Evolutionary conservation across 345 rosid genomes (phyloP).

Genomic region (Populus simonii): DNA sequence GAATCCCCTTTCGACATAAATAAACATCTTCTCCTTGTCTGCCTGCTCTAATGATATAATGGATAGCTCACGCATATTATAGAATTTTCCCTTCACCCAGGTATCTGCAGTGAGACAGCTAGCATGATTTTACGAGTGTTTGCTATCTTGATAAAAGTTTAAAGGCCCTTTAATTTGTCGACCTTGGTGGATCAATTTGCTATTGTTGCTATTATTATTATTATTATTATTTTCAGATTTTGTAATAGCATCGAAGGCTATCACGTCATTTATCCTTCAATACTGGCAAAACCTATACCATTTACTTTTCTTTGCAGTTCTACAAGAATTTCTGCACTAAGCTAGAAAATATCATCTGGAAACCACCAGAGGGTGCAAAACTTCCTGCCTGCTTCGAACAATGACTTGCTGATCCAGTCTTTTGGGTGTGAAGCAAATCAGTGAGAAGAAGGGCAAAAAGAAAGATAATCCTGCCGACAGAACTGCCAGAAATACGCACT

Average conservation of each 20-base stretch:
- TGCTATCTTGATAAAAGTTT: background rate
- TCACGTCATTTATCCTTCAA: background rate
- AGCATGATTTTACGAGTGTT: background rate
- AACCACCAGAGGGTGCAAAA: conserved; percentile 45
- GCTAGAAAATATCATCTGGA: conserved; percentile 77
- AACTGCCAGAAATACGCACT: background rate
- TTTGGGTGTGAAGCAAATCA: conserved; percentile 31
- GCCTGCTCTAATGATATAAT: background rate
- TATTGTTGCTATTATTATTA: background rate
- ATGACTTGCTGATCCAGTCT: conserved; percentile 45
- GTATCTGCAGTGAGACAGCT: background rate
- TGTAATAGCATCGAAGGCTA: background rate
- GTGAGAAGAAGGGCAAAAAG: background rate
- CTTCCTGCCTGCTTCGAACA: conserved; percentile 41
- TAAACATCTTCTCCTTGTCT: background rate
- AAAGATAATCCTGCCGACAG: background rate
- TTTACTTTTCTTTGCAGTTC: conserved; percentile 45
- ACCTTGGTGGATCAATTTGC: background rate
- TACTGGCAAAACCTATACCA: background rate
- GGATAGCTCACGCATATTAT: background rate
- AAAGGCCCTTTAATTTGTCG: background rate
- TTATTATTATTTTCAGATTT: background rate
- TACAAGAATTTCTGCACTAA: conserved; percentile 71
- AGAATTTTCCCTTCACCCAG: background rate
- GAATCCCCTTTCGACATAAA: background rate